Base-by-base conservation (phyloP, 306 rosid genomes). In the Echinosophora koreensis region DNA sequence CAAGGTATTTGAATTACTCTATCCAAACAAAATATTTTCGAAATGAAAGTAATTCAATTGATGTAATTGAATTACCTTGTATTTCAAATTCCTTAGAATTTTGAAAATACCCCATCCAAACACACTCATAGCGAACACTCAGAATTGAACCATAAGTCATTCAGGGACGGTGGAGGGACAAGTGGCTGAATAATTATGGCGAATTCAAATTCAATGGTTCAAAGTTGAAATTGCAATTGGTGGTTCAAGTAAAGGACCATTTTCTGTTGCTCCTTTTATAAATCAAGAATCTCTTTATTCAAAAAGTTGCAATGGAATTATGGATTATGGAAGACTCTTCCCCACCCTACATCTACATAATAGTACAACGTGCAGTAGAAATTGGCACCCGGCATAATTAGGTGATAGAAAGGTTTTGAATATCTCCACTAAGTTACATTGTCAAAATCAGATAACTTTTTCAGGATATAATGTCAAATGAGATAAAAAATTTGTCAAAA, bases 201-300 rank as follows among this genome's bases (percentile, higher is more conserved):
- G 15, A 30, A 71, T 72, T 77, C 74, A 50, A 57, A 57, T 77
- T 77, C 56, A 49, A 56, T 56, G 76, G 62, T 66, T 58, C n/a
- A 39, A 47, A 57, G 86, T 67, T 58, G 54, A 78, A 69, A 73
- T 39, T 28, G 47, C 59, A 73, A 46, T 17, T 41, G 66, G 86
- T 49, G 74, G 72, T 80, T 55, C 75, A 77, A 30, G 81, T 69
- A 58, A 76, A 59, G 52, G 56, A 35, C 65, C 66, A 27, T 49
- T 56, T 37, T 67, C 38, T 30, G 61, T 17, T 73, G 50, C 39
- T 56, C 11, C 11, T 57, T 66, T 73, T 77, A 60, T 11, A 13
- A 22, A 74, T 54, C 73, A 66, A 81, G 60, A 77, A 44, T 49
- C 84, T 77, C 74, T 77, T 13, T 49, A 34, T 66, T 81, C 73